These are phyloP conservation scores for Lentithecium fluviatile DNA, from an alignment of 495 filamentous ascomycete genomes.

Conservation along the genomic window DNA sequence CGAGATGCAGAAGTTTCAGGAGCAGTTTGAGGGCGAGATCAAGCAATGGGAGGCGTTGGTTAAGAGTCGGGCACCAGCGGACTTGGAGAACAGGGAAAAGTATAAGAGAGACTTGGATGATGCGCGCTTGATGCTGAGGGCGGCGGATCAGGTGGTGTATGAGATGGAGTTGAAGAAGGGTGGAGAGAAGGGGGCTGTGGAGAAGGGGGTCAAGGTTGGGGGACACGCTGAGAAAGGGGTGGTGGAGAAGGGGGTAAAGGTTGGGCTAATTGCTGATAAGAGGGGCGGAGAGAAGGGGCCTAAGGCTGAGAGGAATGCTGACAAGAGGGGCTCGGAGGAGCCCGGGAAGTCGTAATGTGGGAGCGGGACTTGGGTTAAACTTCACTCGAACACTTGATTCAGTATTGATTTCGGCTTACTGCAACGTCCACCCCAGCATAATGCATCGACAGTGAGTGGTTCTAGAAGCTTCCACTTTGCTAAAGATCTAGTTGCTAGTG, in stretches of 20 bases:
- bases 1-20: background rate
- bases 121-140: background rate
- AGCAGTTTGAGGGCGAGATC: slow-evolving; percentile 1
- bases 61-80: background rate
- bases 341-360: too few species aligned
- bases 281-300: too few species aligned
- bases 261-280: too few species aligned
- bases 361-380: too few species aligned
- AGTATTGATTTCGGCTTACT: too few species aligned
- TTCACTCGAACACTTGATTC: too few species aligned
- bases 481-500: too few species aligned
- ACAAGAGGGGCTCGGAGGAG: too few species aligned
- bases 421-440: too few species aligned
- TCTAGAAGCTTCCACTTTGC: too few species aligned
- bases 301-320: too few species aligned
- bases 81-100: background rate
- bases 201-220: background rate
- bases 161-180: slow-evolving; percentile 1
- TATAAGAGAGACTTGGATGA: background rate
- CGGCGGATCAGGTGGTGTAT: background rate
- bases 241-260: background rate
- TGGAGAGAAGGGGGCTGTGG: background rate
- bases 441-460: too few species aligned
- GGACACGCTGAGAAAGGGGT: background rate
- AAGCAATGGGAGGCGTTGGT: background rate